Conservation (phyloP, 1,139 yeast species). For the Protomyces pachydermus region DNA sequence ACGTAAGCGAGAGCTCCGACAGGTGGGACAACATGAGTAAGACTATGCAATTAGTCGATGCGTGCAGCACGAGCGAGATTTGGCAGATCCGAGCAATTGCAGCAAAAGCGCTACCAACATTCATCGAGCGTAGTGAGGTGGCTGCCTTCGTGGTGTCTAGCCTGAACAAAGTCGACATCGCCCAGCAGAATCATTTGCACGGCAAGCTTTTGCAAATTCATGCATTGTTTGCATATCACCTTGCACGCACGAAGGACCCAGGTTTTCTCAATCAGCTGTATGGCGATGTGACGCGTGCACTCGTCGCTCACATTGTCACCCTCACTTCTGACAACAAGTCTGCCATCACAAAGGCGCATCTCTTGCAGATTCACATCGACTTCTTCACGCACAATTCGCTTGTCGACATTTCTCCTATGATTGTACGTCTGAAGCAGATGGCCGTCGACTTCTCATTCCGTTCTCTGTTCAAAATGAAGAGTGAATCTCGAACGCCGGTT, state of each 20-base stretch:
- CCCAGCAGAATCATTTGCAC: conserved; percentile 27
- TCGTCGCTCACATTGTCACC: conserved; percentile 3
- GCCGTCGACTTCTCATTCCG: conserved; percentile 7
- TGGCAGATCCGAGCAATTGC: conserved; percentile 85
- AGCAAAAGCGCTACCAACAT: conserved; percentile 60
- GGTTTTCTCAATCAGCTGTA: conserved; percentile 12
- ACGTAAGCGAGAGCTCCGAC: conserved; percentile 52
- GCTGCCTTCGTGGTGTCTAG: conserved; percentile 16
- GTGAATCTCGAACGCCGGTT: not conserved
- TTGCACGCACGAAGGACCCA: not conserved
- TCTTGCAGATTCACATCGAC: conserved; percentile 5
- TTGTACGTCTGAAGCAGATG: conserved; percentile 10
- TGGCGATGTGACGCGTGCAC: conserved; percentile 12
- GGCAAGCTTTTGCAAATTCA: conserved; percentile 26
- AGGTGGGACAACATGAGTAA: conserved; percentile 44
- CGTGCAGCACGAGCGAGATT: conserved; percentile 48
- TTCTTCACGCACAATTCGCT: not conserved
- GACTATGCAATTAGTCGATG: conserved; percentile 47
- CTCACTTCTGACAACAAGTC: conserved; percentile 17
- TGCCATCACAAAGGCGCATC: conserved; percentile 8
- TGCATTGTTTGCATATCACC: conserved; percentile 18
- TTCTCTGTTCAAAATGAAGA: not conserved
- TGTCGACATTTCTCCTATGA: not conserved
- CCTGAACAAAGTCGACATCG: conserved; percentile 2
- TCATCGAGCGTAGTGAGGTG: conserved; percentile 37